A percentile compares a stretch with the other conserved stretches of the same genome.
Conservation (phyloP, 352 stramenopile genomes). For the Blastocystis sp. region DNA sequence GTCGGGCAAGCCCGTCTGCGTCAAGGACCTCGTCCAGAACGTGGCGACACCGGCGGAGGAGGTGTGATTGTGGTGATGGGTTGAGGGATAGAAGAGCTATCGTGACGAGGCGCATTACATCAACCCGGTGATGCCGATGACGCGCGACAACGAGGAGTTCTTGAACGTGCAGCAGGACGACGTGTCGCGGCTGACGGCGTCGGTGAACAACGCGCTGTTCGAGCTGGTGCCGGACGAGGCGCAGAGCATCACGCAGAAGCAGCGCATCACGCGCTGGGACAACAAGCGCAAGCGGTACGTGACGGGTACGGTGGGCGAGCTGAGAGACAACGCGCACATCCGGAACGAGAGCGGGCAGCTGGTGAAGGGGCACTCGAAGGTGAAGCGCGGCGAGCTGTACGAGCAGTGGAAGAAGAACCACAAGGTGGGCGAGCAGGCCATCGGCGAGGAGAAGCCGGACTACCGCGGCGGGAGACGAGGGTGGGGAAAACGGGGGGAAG, state of each 20-base stretch:
- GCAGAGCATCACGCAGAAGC: conserved; percentile 92
- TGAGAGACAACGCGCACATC: conserved; percentile 78
- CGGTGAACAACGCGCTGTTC: not conserved
- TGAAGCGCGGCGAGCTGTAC: conserved; percentile 81
- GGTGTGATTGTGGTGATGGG: not conserved
- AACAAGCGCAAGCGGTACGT: conserved; percentile 93
- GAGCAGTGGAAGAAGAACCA: conserved; percentile 84
- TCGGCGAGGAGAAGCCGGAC: not conserved
- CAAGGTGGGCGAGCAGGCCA: not conserved
- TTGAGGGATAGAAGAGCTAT: conserved; percentile 39
- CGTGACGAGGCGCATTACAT: conserved; percentile 37
- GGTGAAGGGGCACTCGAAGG: conserved; percentile 70
- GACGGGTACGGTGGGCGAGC: conserved; percentile 84
- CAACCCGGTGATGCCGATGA: conserved; percentile 7
- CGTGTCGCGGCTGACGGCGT: not conserved
- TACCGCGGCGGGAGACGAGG: not conserved
- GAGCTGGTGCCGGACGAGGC: conserved; percentile 73
- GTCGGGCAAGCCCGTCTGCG: conserved; percentile 43
- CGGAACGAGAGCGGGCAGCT: conserved; percentile 81
- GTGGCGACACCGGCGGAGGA: not conserved
- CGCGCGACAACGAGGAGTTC: not conserved
- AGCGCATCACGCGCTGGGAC: conserved; percentile 96
- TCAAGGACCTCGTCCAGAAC: conserved; percentile 8
- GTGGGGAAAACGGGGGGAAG: conserved; percentile 22
- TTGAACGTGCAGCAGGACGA: conserved; percentile 32